Base-by-base conservation (phyloP, 768 basidiomycete genomes). In the Russula virescens region DNA sequence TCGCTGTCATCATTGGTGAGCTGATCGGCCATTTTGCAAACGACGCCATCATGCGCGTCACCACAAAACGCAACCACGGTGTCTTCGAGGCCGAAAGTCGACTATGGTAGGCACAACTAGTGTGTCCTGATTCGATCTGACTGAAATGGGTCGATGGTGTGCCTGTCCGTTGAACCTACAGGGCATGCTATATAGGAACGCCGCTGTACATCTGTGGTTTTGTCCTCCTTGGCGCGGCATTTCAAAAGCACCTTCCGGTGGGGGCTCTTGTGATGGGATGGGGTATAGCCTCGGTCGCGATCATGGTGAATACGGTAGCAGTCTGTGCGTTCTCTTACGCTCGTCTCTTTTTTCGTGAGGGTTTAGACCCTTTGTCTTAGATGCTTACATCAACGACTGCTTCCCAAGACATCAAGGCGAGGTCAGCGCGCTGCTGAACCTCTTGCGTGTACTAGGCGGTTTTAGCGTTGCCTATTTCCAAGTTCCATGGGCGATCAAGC, bases 381-480 rank as follows among this genome's bases (percentile, higher is more conserved):
- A 76, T 67, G 79, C 80, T 9, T 81, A 81, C 60, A 75, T 75
- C 60, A 80, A 79, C 63, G 77, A 81, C 68, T 79, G 77, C 64
- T 81, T 81, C 74, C 80, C 80, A 1, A 75, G 69, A 31, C 73
- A 76, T 46, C 76, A 77, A 74, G 87, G 86, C 28, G 86, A 88
- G 73, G 80, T 86, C 38, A 83, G 83, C 61, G 81, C 82, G 0
- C 73, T 87, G 25, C 73, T 87, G 65, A 87, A 86, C 68, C 72
- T 86, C 23, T 76, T 78, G 18, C 77, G 86, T 50, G 76, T 74
- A 1, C 73, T 86, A 21, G 84, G 83, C 42, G 84, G 84, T 3
- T 87, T 87, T 69, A 79, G 78, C 52, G 84, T 87, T 23, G 82
- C 85, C 1, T 86, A 82, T 71, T 87, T 82, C 71, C 85, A 87